phyloP scores from a whole-genome alignment of 148 eudicot genomes.

The Amaranthus hypochondriacus region DNA sequence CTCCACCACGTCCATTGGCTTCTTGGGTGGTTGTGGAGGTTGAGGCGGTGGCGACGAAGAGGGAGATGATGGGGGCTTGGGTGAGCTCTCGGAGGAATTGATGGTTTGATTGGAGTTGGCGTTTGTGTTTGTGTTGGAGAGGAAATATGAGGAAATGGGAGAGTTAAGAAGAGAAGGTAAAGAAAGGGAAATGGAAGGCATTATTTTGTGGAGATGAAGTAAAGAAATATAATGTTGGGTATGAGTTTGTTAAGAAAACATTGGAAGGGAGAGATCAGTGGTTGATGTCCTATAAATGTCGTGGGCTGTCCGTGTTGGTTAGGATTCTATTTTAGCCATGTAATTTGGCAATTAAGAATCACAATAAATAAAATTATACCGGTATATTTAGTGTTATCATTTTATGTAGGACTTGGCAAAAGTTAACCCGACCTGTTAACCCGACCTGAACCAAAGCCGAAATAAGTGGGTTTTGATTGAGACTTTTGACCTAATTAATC shows the following conservation, averaged over 20 bases:
- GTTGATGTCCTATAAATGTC: slow-evolving; percentile 16
- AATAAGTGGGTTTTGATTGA: too few relatives aligned
- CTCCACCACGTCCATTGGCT: slow-evolving; percentile 47
- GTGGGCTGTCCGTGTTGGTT: neutral
- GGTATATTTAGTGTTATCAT: neutral
- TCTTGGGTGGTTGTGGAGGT: neutral
- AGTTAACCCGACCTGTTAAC: too few relatives aligned
- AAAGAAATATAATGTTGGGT: slow-evolving; percentile 14
- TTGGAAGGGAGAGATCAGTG: slow-evolving; percentile 10
- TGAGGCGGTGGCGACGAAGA: slow-evolving; percentile 1
- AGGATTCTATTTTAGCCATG: neutral
- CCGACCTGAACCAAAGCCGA: too few relatives aligned
- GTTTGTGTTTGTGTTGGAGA: slow-evolving; percentile 3
- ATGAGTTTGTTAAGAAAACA: neutral
- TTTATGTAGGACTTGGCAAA: too few relatives aligned
- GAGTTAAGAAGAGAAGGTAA: slow-evolving; percentile 23
- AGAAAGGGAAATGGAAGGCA: slow-evolving; percentile 25
- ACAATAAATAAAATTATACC: neutral
- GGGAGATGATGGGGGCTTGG: neutral
- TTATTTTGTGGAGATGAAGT: slow-evolving; percentile 9
- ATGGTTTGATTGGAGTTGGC: neutral
- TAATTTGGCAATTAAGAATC: neutral
- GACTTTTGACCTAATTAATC: too few relatives aligned
- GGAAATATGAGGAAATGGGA: slow-evolving; percentile 10
- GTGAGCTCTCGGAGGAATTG: neutral